Evolutionary conservation across 352 stramenopile genomes (phyloP), one percentile per base, ranked within the genome.

Genomic region (Pythium folliculosum): DNA sequence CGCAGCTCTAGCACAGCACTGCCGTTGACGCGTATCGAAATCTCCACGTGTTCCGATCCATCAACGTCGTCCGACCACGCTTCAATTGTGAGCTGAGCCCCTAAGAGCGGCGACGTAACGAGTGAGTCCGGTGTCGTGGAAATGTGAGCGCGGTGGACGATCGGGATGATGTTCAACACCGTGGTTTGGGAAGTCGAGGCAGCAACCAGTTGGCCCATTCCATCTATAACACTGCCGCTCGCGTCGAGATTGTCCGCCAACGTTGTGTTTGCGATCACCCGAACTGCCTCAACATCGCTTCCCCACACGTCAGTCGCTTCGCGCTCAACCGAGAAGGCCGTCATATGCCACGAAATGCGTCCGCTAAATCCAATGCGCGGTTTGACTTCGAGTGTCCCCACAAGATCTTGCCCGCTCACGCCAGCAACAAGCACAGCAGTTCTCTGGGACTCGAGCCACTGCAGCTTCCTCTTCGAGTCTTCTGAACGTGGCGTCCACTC

Each of bases 141-240:
- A 19, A 80, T 61, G 9, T 54, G 50, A 0, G 76, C 63, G 4
- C 47, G 14, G 27, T 83, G 76, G 5, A 54, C 75, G 6, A 81
- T 79, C 0, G 76, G 63, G 16, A 21, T 1, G 0, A 70, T 35
- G 1, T 44, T 23, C 2, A 62, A 0, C 35, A 6, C 16, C 21
- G 58, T 60, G 6, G 13, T 21, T 2, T 45, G 14, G 3, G 9
- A 14, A 1, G 13, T 12, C 14, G 48, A 58, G 3, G 32, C 0
- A 0, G 57, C 64, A 53, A 56, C 8, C 35, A 61, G n/a, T 0
- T 32, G 17, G 1, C 8, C 16, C 4, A 32, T 48, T 22, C 12
- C 23, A 19, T 1, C 43, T 32, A 48, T 3, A 10, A 59, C 19
- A 23, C 16, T 22, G 52, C 14, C 19, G n/a, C n/a, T 32, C n/a